A percentile compares a stretch with the other conserved stretches of the same genome.
Evolutionary conservation across 345 rosid genomes (phyloP).

Genomic region (Mangifera indica): DNA sequence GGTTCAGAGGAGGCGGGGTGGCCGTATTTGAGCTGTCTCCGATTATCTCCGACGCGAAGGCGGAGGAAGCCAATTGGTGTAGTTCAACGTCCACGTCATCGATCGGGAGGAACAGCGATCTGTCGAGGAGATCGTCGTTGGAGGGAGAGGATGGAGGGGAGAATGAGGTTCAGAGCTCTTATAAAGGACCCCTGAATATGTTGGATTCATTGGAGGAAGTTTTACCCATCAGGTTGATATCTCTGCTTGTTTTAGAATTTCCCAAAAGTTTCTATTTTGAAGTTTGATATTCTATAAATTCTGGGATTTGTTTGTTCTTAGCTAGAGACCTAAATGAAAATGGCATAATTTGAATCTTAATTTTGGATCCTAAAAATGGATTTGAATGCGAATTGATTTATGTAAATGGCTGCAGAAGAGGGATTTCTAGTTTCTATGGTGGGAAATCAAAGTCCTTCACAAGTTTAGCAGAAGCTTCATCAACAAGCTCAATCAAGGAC

Average conservation of each 20-base stretch:
- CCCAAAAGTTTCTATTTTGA: not conserved
- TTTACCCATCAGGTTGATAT: constrained; percentile 54
- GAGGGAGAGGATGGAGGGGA: constrained; percentile 40
- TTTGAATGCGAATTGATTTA: not conserved
- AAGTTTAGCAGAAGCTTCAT: constrained; percentile 46
- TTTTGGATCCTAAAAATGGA: too few species aligned
- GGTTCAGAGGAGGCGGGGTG: constrained; percentile 12
- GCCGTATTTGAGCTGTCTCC: not conserved
- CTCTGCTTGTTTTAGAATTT: not conserved
- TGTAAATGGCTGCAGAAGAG: constrained; percentile 50
- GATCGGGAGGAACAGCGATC: constrained; percentile 61
- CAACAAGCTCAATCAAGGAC: constrained; percentile 54
- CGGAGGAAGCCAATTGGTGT: constrained; percentile 24
- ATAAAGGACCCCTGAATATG: constrained; percentile 48
- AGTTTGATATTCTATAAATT: not conserved
- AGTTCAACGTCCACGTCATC: constrained; percentile 51
- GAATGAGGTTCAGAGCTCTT: constrained; percentile 60
- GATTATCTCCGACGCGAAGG: not conserved
- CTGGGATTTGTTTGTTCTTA: not conserved
- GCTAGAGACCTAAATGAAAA: too few species aligned
- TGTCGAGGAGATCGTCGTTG: constrained; percentile 33
- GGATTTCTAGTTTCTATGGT: constrained; percentile 72
- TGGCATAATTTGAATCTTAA: not conserved
- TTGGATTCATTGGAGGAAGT: constrained; percentile 64
- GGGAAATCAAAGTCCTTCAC: constrained; percentile 89